phyloP scores from a whole-genome alignment of 305 asterid species.

The Plantago lanceolata region DNA sequence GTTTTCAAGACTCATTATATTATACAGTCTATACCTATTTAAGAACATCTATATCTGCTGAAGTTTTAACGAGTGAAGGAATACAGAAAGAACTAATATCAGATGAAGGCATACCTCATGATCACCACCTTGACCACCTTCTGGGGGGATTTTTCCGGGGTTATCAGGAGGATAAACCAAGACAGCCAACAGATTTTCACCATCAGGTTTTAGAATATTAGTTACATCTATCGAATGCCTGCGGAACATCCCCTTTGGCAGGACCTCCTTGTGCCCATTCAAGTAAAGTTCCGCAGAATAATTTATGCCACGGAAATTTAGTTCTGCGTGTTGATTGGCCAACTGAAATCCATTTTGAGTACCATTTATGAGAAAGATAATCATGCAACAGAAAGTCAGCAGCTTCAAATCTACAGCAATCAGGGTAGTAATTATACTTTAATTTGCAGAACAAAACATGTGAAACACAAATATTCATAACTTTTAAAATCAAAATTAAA shows the following conservation, averaged over 20 bases:
- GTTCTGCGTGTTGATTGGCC: constrained; percentile 54
- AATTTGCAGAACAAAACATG: not conserved
- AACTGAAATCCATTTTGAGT: constrained; percentile 49
- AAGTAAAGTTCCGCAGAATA: constrained; percentile 84
- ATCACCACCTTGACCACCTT: constrained; percentile 99
- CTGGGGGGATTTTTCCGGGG: constrained; percentile 87
- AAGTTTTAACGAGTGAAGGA: no score
- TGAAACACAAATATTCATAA: not conserved
- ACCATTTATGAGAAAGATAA: constrained; percentile 22
- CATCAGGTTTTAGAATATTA: constrained; percentile 49
- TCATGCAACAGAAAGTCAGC: constrained; percentile 3
- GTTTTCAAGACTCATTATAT: no score
- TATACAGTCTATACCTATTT: no score
- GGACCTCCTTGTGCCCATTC: constrained; percentile 78
- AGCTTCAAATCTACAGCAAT: constrained; percentile 11
- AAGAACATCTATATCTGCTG: not conserved
- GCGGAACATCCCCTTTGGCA: constrained; percentile 97
- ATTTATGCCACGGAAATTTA: constrained; percentile 83
- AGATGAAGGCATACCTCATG: constrained; percentile 65
- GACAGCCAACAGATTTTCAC: constrained; percentile 80
- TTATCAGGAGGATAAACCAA: constrained; percentile 94
- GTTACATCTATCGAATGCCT: constrained; percentile 81
- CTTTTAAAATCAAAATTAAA: constrained; percentile 3
- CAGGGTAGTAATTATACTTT: not conserved
- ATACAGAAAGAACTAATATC: not conserved